phyloP scores from a whole-genome alignment of 2,329 filamentous ascomycete species.

The Magnaporthiopsis incrustans region DNA sequence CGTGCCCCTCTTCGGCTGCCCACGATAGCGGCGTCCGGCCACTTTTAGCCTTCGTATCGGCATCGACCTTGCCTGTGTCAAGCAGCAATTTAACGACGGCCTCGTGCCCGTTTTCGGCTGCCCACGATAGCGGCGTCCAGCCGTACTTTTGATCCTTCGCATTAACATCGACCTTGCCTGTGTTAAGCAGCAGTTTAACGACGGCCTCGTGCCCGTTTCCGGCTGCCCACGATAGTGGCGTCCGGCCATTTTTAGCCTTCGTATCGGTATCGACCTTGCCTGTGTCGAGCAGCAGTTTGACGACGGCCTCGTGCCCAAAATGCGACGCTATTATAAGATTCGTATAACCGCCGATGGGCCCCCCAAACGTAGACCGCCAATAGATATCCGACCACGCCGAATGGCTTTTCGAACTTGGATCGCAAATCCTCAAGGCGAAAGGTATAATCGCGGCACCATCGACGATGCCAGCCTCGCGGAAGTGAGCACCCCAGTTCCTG shows the following conservation, averaged over 20 bases:
- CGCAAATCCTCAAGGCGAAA: slow-evolving; percentile 11
- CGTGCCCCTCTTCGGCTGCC: too few species aligned
- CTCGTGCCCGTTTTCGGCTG: too few species aligned
- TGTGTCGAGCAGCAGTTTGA: slow-evolving; percentile 4
- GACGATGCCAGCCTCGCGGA: slow-evolving; percentile 12
- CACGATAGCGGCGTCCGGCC: too few species aligned
- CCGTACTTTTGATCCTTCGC: too few species aligned
- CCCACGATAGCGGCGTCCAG: too few species aligned
- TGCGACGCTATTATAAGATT: slow-evolving; percentile 11
- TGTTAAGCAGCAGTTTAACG: slow-evolving; percentile 7
- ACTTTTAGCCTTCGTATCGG: too few species aligned
- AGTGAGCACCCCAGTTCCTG: slow-evolving; percentile 15
- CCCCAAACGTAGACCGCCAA: not conserved
- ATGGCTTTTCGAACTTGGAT: slow-evolving; percentile 9
- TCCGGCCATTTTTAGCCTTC: not conserved
- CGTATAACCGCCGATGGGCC: not conserved
- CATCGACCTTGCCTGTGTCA: too few species aligned
- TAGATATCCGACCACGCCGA: slow-evolving; percentile 10
- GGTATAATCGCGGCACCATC: slow-evolving; percentile 9
- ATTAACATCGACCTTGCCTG: too few species aligned
- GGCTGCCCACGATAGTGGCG: slow-evolving; percentile 11
- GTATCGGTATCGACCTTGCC: slow-evolving; percentile 1
- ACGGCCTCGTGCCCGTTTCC: slow-evolving; percentile 7
- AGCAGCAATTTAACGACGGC: too few species aligned
- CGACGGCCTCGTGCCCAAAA: slow-evolving; percentile 13